Base-by-base conservation (phyloP, 2,329 filamentous ascomycete genomes). In the Epichloe amarillans region DNA sequence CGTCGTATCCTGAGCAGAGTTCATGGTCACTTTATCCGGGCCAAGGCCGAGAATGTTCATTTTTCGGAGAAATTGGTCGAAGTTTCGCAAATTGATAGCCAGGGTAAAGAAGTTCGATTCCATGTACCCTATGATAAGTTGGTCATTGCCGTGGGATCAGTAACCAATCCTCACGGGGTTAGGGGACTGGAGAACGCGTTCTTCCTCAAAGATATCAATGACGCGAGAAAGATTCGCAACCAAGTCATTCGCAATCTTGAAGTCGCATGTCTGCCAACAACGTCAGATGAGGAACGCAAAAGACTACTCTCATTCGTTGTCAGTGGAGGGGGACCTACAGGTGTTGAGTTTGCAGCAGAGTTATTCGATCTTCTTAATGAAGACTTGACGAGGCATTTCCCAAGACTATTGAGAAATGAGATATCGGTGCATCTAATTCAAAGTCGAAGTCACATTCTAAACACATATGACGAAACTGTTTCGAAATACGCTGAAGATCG, bases 111-210 rank as follows among this genome's bases (percentile, higher is more conserved):
- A 60, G 74, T 81, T 51, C 75, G 81, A 40, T 98, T 97, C 70
- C 98, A 98, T 64, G 77, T 98, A 1, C 93, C 93, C 0, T 98
- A 98, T 64, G 94, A 98, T 66, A 98, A 98, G 71, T 76, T 98
- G 45, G 85, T 98, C 30, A 76, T 98, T 60, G 90, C 84, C 26
- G 90, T 97, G 52, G 91, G 91, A 36, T 96, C 90, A 19, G 82
- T 85, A 17, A 95, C 90, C 14, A 98, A 98, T 64, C 84, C 90
- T 1, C 93, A 98, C 62, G 94, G 94, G 44, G 94, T 98, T 52
- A 90, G 93, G 64, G 93, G 93, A 10, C 76, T 98, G 12, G 88
- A 97, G 59, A 79, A 98, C 64, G 95, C 90, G 67, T 83, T 90
- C 67, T 96, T 96, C 70, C 76, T 98, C 55, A 98, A 98, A 68